Percentiles rank a stretch among this genome's conserved stretches.
Conservation (phyloP, 1,284 basidiomycete genomes). For the Psilocybe mexicana region DNA sequence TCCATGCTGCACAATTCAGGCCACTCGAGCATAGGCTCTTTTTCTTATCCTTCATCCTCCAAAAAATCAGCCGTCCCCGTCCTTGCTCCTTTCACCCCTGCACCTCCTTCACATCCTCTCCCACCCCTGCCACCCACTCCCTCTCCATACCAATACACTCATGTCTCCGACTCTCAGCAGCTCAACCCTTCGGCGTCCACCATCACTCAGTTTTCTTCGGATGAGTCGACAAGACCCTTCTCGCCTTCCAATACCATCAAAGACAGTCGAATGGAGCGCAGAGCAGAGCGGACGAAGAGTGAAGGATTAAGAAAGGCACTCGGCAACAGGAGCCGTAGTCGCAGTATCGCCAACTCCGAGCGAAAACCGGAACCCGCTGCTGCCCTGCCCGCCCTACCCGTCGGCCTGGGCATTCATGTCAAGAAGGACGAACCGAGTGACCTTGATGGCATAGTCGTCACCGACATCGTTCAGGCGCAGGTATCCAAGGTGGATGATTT, state of each 20-base stretch:
- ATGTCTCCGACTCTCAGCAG: background rate
- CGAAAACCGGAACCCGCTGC: background rate
- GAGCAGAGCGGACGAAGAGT: conserved; percentile 34
- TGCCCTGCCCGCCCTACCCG: conserved; percentile 13
- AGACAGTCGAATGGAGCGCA: conserved; percentile 33
- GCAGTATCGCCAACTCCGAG: background rate
- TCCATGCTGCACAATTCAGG: background rate
- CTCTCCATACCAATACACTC: background rate
- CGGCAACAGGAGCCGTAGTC: conserved; percentile 22
- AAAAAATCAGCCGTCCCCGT: conserved; percentile 10
- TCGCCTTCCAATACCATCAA: conserved; percentile 21
- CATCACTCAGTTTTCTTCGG: conserved; percentile 5
- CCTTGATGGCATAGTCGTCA: background rate
- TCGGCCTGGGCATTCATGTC: background rate
- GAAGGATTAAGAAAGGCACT: conserved; percentile 31
- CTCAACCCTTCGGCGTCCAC: conserved; percentile 6
- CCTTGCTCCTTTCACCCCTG: background rate
- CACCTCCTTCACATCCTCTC: background rate
- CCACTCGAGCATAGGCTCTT: conserved; percentile 7
- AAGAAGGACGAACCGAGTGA: background rate
- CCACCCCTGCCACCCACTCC: background rate
- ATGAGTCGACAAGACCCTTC: background rate
- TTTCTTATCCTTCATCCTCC: conserved; percentile 16
- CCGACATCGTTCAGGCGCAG: background rate
- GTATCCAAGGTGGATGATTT: background rate